These are phyloP conservation scores for Clonostachys rhizophaga DNA, from an alignment of 2,329 filamentous ascomycete species.

Conservation along the genomic window DNA sequence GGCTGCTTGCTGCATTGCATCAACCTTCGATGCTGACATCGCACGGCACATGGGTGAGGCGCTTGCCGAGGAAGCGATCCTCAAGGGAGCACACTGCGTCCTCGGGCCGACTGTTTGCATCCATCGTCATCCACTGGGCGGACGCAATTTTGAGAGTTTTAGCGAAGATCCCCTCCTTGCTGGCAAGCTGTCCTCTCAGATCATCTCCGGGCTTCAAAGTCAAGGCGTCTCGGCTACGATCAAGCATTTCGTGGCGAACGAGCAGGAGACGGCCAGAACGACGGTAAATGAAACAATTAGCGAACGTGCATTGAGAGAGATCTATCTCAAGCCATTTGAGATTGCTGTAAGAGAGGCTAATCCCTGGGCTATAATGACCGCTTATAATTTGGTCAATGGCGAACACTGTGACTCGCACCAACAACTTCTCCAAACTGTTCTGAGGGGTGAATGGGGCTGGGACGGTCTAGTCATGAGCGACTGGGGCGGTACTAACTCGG, in stretches of 20 bases:
- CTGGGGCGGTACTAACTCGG: slow-evolving; percentile 31
- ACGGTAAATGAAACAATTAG: slow-evolving; percentile 19
- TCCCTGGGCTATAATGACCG: slow-evolving; percentile 38
- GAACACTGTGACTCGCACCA: slow-evolving; percentile 31
- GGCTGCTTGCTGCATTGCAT: slow-evolving; percentile 38
- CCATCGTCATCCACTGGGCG: slow-evolving; percentile 39
- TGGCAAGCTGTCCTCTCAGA: slow-evolving; percentile 34
- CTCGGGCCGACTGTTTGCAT: slow-evolving; percentile 59
- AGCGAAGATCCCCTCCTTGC: slow-evolving; percentile 40
- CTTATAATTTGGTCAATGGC: slow-evolving; percentile 41
- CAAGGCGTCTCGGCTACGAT: slow-evolving; percentile 34
- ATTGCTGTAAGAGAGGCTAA: slow-evolving; percentile 32
- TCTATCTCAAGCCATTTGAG: slow-evolving; percentile 38
- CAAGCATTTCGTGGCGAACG: slow-evolving; percentile 41
- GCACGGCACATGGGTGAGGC: slow-evolving; percentile 50
- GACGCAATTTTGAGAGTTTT: slow-evolving; percentile 41
- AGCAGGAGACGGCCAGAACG: slow-evolving; percentile 22
- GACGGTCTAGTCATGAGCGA: slow-evolving; percentile 40
- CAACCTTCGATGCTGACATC: slow-evolving; percentile 57
- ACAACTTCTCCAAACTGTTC: slow-evolving; percentile 28
- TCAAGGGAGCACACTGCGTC: slow-evolving; percentile 66
- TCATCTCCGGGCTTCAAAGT: slow-evolving; percentile 37
- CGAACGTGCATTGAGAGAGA: slow-evolving; percentile 22
- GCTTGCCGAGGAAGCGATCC: slow-evolving; percentile 45
- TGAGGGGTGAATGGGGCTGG: slow-evolving; percentile 37